These are phyloP conservation scores for Gelatoporia subvermispora DNA, from an alignment of 768 basidiomycete species.

Conservation along the genomic window DNA sequence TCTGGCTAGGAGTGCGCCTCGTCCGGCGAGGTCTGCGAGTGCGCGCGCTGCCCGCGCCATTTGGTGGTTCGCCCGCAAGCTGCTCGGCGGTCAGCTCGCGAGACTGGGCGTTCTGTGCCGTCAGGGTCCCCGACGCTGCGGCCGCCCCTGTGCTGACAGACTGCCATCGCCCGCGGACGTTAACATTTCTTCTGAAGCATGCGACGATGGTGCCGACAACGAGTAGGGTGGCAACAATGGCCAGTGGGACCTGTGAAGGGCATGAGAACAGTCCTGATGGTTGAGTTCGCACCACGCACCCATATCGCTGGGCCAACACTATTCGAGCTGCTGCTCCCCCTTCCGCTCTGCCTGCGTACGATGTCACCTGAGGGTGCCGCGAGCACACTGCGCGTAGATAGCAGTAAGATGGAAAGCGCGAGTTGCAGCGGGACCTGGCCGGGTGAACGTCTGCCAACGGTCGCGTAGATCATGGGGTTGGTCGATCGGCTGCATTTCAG, in stretches of 20 bases:
- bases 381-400: too few species aligned
- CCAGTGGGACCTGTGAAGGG: constrained; percentile 9
- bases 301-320: constrained; percentile 1
- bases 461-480: too few species aligned
- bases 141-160: constrained; percentile 1
- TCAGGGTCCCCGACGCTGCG: constrained; percentile 10
- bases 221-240: constrained; percentile 9
- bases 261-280: not conserved
- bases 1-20: constrained; percentile 70
- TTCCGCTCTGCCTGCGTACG: too few species aligned
- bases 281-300: constrained; percentile 3
- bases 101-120: not conserved
- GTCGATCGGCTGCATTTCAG: too few species aligned
- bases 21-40: constrained; percentile 33
- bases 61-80: constrained; percentile 43
- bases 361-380: too few species aligned
- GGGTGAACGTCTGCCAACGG: too few species aligned
- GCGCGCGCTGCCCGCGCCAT: constrained; percentile 5
- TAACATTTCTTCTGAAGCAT: constrained; percentile 1
- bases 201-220: constrained; percentile 8
- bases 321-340: too few species aligned
- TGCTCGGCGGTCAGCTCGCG: constrained; percentile 54
- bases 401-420: too few species aligned
- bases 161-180: constrained; percentile 2
- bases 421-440: too few species aligned